Conservation (phyloP, 345 rosid species). For the Corchorus olitorius region DNA sequence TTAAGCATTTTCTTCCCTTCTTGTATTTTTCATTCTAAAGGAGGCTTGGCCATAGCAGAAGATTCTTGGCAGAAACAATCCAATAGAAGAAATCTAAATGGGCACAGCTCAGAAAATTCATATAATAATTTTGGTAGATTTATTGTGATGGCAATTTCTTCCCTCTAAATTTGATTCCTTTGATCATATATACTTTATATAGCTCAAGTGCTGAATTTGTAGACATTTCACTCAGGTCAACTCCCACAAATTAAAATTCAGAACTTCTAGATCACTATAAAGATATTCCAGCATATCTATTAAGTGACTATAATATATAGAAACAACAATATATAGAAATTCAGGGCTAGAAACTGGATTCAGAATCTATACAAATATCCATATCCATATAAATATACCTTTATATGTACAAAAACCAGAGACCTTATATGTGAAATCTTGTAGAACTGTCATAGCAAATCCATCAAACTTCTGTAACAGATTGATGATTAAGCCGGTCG, state of each 20-base stretch:
- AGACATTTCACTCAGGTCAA: neutral
- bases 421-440: conserved; percentile 12
- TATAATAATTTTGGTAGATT: neutral
- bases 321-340: conserved; percentile 10
- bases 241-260: neutral
- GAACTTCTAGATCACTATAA: neutral
- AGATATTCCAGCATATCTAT: conserved; percentile 2
- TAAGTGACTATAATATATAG: neutral
- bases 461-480: conserved; percentile 2
- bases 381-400: neutral
- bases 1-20: no score
- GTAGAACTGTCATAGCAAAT: conserved; percentile 1
- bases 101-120: neutral
- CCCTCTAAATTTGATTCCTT: neutral
- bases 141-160: neutral
- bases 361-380: conserved; percentile 16
- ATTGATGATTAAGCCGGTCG: conserved; percentile 8
- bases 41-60: neutral
- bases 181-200: neutral
- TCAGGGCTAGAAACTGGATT: conserved; percentile 23
- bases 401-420: conserved; percentile 21
- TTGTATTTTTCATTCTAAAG: no score
- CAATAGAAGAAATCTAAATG: neutral
- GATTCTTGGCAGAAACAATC: neutral
- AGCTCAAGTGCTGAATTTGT: neutral